Evolutionary conservation across 2,329 filamentous ascomycete species (phyloP).

Genomic region (Tolypocladium nubicola): DNA sequence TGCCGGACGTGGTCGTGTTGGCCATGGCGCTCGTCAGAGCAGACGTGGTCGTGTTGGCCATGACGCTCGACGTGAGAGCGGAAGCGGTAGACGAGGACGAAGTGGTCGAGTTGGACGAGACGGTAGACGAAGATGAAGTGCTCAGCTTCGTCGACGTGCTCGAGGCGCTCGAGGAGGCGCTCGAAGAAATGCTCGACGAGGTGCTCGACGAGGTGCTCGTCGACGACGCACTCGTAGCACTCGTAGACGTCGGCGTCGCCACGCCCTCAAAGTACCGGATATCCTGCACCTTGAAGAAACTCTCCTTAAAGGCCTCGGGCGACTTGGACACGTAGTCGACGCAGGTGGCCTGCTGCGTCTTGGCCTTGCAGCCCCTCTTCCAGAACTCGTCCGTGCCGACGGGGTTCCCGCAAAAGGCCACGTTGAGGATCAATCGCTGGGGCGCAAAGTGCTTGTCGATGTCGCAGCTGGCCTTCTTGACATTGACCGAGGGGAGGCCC

Average conservation of each 20-base stretch:
- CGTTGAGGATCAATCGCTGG: background rate
- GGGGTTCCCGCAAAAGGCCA: background rate
- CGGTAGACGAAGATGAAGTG: background rate
- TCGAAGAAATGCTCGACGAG: background rate
- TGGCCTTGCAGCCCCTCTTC: accelerated
- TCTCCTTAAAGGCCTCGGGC: background rate
- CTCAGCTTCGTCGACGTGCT: too few species aligned
- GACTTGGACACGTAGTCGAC: background rate
- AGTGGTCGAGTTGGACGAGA: background rate
- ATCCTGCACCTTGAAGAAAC: constrained; percentile 2
- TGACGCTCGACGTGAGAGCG: background rate
- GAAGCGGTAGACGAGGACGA: background rate
- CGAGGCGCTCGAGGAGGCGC: too few species aligned
- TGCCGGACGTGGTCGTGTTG: background rate
- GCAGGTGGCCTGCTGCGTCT: background rate
- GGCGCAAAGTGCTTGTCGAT: background rate
- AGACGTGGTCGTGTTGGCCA: background rate
- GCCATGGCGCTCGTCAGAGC: background rate
- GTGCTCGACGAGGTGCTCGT: background rate
- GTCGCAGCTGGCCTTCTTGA: background rate
- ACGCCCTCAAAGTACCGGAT: background rate
- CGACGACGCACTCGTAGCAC: background rate
- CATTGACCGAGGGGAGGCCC: background rate
- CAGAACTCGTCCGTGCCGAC: background rate
- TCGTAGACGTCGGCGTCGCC: background rate